Evolutionary conservation across 1,284 basidiomycete species (phyloP).

Genomic region (Uromyces viciae-fabae): DNA sequence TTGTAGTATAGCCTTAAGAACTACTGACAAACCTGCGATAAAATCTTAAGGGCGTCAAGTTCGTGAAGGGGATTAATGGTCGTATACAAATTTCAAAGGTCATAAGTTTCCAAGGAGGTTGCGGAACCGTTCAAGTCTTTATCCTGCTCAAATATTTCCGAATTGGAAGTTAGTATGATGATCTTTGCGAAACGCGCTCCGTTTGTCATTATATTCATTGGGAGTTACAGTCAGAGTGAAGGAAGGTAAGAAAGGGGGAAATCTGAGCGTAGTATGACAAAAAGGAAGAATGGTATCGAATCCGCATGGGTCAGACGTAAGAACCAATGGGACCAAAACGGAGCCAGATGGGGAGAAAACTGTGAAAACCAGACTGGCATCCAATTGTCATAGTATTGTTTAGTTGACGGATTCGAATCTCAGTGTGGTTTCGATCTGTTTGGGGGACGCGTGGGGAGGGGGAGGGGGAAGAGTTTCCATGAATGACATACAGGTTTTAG

Average conservation of each 20-base stretch:
- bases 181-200: not conserved
- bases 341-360: not conserved
- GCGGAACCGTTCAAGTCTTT: not conserved
- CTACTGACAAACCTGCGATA: no score
- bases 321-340: not conserved
- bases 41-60: no score
- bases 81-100: not conserved
- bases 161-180: not conserved
- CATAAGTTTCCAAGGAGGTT: not conserved
- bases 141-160: constrained; percentile 1
- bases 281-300: not conserved
- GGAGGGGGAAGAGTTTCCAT: not conserved
- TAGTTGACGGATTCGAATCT: not conserved
- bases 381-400: not conserved
- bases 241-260: not conserved
- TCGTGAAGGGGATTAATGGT: no score
- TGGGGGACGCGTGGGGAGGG: not conserved
- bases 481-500: not conserved
- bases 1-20: no score
- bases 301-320: not conserved
- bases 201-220: not conserved
- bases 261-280: not conserved
- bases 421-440: not conserved
- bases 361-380: not conserved
- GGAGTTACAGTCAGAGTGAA: not conserved